These are phyloP conservation scores for Cytospora mali DNA, from an alignment of 2,329 filamentous ascomycete genomes.

Conservation along the genomic window DNA sequence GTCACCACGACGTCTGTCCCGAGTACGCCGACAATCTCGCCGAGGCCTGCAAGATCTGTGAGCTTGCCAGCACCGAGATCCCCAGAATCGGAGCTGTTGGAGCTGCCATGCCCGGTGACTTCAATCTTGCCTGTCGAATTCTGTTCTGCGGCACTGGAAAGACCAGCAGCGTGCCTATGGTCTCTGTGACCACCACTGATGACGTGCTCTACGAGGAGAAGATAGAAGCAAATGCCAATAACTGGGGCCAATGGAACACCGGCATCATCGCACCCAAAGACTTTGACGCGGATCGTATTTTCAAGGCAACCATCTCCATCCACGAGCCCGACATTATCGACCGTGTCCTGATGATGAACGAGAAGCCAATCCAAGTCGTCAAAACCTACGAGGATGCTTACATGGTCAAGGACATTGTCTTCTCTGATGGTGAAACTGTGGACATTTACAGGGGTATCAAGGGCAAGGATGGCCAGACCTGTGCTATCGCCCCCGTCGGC, in stretches of 20 bases:
- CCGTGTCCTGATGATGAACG: constrained; percentile 37
- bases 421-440: constrained; percentile 45
- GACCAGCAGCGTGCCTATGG: background rate
- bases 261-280: constrained; percentile 41
- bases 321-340: constrained; percentile 34
- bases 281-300: constrained; percentile 45
- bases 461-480: constrained; percentile 37
- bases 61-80: constrained; percentile 68
- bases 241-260: constrained; percentile 30
- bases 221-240: constrained; percentile 33
- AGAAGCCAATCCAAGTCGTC: constrained; percentile 37
- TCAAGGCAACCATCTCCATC: constrained; percentile 49
- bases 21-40: constrained; percentile 73
- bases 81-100: constrained; percentile 57
- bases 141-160: constrained; percentile 56
- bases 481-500: constrained; percentile 47
- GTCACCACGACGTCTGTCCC: constrained; percentile 82
- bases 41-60: constrained; percentile 67
- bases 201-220: constrained; percentile 29
- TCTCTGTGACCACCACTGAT: background rate
- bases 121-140: constrained; percentile 75
- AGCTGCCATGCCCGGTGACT: constrained; percentile 68
- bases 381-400: constrained; percentile 50
- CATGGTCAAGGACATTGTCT: constrained; percentile 62
- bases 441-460: constrained; percentile 49